Evolutionary conservation across 192 early-diverging fungal species (phyloP).

Genomic region (Podila verticillata): DNA sequence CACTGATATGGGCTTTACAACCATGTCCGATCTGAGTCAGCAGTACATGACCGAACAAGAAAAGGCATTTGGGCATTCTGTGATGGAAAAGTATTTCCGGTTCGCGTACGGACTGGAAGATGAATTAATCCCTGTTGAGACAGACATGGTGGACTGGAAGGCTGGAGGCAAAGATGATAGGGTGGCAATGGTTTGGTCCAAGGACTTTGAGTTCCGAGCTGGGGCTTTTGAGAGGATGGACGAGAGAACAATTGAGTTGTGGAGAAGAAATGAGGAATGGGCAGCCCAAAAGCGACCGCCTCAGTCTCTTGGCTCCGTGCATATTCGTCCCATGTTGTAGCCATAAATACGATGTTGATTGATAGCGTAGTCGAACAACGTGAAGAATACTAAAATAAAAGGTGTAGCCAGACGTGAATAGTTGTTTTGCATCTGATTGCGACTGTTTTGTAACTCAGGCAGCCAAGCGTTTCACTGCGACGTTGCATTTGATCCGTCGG

Average conservation of each 20-base stretch:
- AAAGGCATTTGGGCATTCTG: background rate
- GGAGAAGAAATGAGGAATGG: slow-evolving; percentile 3
- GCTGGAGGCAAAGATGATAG: background rate
- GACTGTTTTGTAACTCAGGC: too few relatives aligned
- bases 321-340: background rate
- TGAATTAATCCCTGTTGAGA: background rate
- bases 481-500: too few relatives aligned
- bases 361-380: too few relatives aligned
- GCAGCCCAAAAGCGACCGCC: background rate
- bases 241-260: slow-evolving; percentile 1
- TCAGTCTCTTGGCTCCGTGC: background rate
- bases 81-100: slow-evolving; percentile 4
- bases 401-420: too few relatives aligned
- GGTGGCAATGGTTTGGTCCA: background rate
- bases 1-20: slow-evolving; percentile 2
- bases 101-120: background rate
- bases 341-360: too few relatives aligned
- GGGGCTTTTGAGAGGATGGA: background rate
- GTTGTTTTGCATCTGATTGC: too few relatives aligned
- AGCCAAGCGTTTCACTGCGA: too few relatives aligned
- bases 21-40: slow-evolving; percentile 3
- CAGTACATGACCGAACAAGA: background rate
- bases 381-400: too few relatives aligned
- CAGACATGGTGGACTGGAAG: background rate
- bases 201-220: background rate